Conservation (phyloP, 768 basidiomycete species). For the Rhizopogon rudus region DNA sequence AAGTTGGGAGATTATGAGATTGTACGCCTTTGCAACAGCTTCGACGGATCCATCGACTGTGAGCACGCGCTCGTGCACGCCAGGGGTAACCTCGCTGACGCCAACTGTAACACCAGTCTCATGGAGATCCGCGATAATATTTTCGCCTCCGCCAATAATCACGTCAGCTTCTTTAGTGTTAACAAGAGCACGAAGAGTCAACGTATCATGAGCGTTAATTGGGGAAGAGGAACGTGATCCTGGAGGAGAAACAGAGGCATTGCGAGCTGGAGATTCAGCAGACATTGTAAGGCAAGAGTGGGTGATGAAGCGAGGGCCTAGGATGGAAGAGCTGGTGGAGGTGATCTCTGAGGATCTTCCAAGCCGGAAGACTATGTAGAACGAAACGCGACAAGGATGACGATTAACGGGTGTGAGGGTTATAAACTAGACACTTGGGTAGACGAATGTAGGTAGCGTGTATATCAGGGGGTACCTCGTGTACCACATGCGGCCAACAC, state of each 20-base stretch:
- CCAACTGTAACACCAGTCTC: slow-evolving; percentile 98
- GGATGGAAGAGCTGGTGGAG: slow-evolving; percentile 8
- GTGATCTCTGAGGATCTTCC: background rate
- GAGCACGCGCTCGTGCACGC: slow-evolving; percentile 97
- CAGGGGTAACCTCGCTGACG: slow-evolving; percentile 96
- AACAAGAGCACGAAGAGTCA: slow-evolving; percentile 93
- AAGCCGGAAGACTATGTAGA: too few relatives aligned
- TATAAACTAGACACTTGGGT: too few relatives aligned
- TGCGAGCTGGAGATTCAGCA: slow-evolving; percentile 52
- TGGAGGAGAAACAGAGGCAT: slow-evolving; percentile 53
- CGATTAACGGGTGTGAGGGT: too few relatives aligned
- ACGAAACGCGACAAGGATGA: too few relatives aligned
- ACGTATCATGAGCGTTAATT: slow-evolving; percentile 54
- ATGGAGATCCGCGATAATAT: slow-evolving; percentile 95
- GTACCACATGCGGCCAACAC: too few relatives aligned
- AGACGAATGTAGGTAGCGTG: too few relatives aligned
- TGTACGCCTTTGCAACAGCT: slow-evolving; percentile 92
- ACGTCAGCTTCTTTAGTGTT: slow-evolving; percentile 96
- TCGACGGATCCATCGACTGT: slow-evolving; percentile 91
- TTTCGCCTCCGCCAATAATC: slow-evolving; percentile 94
- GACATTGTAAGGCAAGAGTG: slow-evolving; percentile 44
- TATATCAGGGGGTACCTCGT: too few relatives aligned
- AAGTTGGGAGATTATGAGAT: slow-evolving; percentile 89
- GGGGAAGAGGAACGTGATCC: slow-evolving; percentile 77
- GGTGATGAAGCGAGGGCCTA: background rate